Evolutionary conservation across 1,284 basidiomycete genomes (phyloP), one percentile per base, ranked within the genome.

Genomic region (Quambalaria eucalypti): DNA sequence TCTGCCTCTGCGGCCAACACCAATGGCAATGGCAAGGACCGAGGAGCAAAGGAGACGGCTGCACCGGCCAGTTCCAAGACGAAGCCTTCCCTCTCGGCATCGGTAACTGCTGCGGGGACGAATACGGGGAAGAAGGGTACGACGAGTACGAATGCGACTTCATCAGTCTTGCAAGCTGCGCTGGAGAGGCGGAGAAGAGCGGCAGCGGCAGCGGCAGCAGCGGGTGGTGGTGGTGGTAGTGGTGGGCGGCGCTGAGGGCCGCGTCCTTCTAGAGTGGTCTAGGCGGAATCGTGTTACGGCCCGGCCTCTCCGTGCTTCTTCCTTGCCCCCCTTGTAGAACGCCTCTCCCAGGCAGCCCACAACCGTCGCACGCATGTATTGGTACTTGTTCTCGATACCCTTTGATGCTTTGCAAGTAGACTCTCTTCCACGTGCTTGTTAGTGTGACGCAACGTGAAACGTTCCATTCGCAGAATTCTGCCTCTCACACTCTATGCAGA

Each of bases 151-250:
- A 21, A 12, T 4, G 42, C 42, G 12, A 46, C 19, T 6, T 21
- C 42, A 23, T 23, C 21, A 12, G 42, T 46, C 16, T 21, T 46
- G n/a, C 42, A 46, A 21, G 42, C 42, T 46, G 42, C 42, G 42
- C 21, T 46, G n/a, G 42, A 46, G 42, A 46, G 42, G 42, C 16
- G 42, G 19, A 46, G 42, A 46, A 46, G 42, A 21, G 42, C 21
- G 4, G 42, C 40, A 7, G 40, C 40, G 9, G 40, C 10, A 42
- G 44, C 44, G 21, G 28, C 5, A n/a, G 29, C 33, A 8, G 9
- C 28, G 30, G 23, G 1, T 23, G 28, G 30, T 25, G 8, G 6
- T 29, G 19, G 40, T 53, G 55, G 16, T 55, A 47, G n/a, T 36
- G 40, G 8, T 36, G 36, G 33, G 50, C 9, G 16, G 31, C 31